phyloP scores from a whole-genome alignment of 1,139 yeast genomes.

The Pichia sp. region DNA sequence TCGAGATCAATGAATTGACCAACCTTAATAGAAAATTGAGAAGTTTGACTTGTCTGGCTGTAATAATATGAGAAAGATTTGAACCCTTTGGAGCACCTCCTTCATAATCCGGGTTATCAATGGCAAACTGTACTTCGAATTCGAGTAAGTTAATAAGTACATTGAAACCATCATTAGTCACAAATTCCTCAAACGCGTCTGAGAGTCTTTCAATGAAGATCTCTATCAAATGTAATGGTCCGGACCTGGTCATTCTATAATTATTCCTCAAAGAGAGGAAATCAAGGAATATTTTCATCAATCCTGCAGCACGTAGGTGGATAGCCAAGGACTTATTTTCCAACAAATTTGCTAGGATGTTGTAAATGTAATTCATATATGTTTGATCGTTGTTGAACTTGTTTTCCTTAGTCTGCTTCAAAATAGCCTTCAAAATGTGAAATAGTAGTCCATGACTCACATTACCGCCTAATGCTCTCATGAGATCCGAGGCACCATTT shows the following conservation, averaged over 20 bases:
- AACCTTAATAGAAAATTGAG: constrained; percentile 55
- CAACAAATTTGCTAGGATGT: constrained; percentile 53
- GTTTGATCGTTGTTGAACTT: constrained; percentile 40
- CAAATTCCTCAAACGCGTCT: constrained; percentile 54
- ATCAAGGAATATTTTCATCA: constrained; percentile 60
- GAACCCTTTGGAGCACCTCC: constrained; percentile 49
- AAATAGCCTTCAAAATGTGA: constrained; percentile 62
- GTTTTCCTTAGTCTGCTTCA: constrained; percentile 42
- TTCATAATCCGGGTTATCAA: constrained; percentile 50
- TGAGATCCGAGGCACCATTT: constrained; percentile 71
- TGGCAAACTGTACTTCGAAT: constrained; percentile 63
- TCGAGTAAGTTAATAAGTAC: constrained; percentile 56
- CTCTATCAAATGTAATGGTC: constrained; percentile 60
- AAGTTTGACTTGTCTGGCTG: constrained; percentile 62
- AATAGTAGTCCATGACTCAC: constrained; percentile 80
- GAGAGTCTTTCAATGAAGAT: constrained; percentile 46
- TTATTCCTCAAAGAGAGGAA: constrained; percentile 52
- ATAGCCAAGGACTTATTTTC: constrained; percentile 48
- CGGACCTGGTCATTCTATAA: constrained; percentile 56
- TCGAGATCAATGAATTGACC: constrained; percentile 58
- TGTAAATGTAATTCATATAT: constrained; percentile 52
- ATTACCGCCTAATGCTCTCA: constrained; percentile 83
- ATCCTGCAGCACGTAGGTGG: constrained; percentile 62
- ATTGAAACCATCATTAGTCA: constrained; percentile 61
- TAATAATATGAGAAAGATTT: constrained; percentile 52